These are phyloP conservation scores for Ophiostoma novo-ulmi DNA, from an alignment of 2,329 filamentous ascomycete species.

Conservation along the genomic window DNA sequence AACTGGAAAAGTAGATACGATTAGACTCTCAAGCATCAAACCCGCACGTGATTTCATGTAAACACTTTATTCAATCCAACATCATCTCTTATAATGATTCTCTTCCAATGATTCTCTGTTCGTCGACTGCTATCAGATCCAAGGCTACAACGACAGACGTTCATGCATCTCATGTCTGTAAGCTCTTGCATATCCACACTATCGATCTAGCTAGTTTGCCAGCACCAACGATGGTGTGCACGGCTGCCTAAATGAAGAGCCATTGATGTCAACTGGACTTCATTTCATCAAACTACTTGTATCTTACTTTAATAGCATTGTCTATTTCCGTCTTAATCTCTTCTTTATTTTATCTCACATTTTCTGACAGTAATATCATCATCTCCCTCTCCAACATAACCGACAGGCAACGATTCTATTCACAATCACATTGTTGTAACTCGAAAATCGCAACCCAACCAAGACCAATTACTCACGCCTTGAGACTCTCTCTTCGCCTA, in stretches of 20 bases:
- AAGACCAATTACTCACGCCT: not conserved
- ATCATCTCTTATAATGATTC: not conserved
- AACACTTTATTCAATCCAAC: not conserved
- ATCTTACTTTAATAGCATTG: not conserved
- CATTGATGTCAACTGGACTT: not conserved
- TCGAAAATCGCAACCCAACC: not conserved
- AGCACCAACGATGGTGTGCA: not conserved
- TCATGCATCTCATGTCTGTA: not conserved
- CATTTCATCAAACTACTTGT: not conserved
- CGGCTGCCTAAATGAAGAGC: slow-evolving; percentile 3
- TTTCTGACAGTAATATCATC: not conserved
- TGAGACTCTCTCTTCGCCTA: not conserved
- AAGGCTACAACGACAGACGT: not conserved
- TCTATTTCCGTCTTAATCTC: not conserved
- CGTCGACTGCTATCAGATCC: not conserved
- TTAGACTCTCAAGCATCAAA: not conserved
- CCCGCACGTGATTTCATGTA: slow-evolving; percentile 3
- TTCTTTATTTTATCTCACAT: not conserved
- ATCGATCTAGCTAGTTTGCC: not conserved
- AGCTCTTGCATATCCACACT: not conserved
- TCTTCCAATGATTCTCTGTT: not conserved
- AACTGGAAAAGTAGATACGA: not conserved
- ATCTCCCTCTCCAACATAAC: not conserved
- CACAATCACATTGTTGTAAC: not conserved
- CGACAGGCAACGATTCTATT: not conserved